These are phyloP conservation scores for Termitomyces sp. DNA, from an alignment of 1,284 basidiomycete species.

Conservation along the genomic window DNA sequence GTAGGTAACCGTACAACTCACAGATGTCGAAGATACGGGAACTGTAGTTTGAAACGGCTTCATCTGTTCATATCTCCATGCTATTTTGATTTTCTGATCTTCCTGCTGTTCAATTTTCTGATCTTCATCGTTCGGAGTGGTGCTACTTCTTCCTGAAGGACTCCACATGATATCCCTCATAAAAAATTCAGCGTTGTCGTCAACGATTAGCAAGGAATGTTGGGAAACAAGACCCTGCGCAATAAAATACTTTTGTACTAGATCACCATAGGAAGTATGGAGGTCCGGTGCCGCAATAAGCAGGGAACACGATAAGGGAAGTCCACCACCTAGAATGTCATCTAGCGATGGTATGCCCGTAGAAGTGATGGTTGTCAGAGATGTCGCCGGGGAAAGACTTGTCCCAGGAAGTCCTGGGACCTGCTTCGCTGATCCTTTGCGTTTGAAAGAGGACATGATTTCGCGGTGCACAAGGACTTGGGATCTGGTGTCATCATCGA, in stretches of 20 bases:
- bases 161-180: conserved; percentile 79
- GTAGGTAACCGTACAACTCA: conserved; percentile 22
- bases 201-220: conserved; percentile 70
- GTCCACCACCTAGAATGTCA: conserved; percentile 89
- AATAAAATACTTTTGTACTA: conserved; percentile 85
- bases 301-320: conserved; percentile 79
- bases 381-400: conserved; percentile 57
- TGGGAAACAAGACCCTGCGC: conserved; percentile 78
- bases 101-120: conserved; percentile 31
- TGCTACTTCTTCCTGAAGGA: conserved; percentile 26
- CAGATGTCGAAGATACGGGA: conserved; percentile 40
- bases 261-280: conserved; percentile 82
- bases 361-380: conserved; percentile 65
- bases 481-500: neutral
- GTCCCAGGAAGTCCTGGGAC: conserved; percentile 47
- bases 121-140: conserved; percentile 33
- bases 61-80: conserved; percentile 94
- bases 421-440: conserved; percentile 47
- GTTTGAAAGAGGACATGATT: conserved; percentile 82
- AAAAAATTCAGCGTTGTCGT: conserved; percentile 49
- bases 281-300: conserved; percentile 76
- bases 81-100: conserved; percentile 71
- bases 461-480: neutral
- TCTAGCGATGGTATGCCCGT: conserved; percentile 94
- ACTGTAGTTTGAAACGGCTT: conserved; percentile 89